Conservation (phyloP, 768 basidiomycete species). For the Strobilomyces confusus region DNA sequence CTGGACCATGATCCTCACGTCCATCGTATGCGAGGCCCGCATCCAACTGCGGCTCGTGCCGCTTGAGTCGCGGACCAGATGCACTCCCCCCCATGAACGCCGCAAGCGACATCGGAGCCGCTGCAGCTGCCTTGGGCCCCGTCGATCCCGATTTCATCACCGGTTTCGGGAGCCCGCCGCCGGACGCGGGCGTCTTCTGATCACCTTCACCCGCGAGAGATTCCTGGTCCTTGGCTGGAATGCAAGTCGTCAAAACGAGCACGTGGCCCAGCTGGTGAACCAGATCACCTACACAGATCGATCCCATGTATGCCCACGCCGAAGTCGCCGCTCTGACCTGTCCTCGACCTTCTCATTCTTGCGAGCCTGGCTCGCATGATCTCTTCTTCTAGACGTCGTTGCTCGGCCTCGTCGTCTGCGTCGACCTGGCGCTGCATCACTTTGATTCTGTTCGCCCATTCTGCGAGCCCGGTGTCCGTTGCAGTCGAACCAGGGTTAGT, state of each 20-base stretch:
- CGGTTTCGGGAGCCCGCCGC: slow-evolving; percentile 8
- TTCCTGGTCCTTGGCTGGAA: slow-evolving; percentile 25
- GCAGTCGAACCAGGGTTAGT: slow-evolving; percentile 12
- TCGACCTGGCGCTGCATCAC: slow-evolving; percentile 79
- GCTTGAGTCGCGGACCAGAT: slow-evolving; percentile 68
- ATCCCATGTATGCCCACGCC: slow-evolving; percentile 37
- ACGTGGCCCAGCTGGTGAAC: background rate
- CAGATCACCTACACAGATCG: slow-evolving; percentile 30
- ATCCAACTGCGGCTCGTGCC: slow-evolving; percentile 69
- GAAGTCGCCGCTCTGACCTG: slow-evolving; percentile 34
- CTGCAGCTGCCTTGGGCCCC: slow-evolving; percentile 24
- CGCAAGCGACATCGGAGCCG: slow-evolving; percentile 64
- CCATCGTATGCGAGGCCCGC: slow-evolving; percentile 65
- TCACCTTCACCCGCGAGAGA: slow-evolving; percentile 10
- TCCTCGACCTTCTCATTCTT: slow-evolving; percentile 36
- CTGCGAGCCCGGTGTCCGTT: slow-evolving; percentile 64
- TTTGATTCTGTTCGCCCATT: slow-evolving; percentile 80
- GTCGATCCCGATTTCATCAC: slow-evolving; percentile 9
- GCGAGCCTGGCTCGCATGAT: slow-evolving; percentile 49
- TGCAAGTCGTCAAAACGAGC: slow-evolving; percentile 1
- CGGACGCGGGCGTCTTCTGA: background rate
- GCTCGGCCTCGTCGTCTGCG: slow-evolving; percentile 74
- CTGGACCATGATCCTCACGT: slow-evolving; percentile 43
- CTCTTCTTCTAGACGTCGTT: slow-evolving; percentile 58
- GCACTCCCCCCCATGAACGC: slow-evolving; percentile 80